Percentiles rank a stretch among this genome's conserved stretches.
phyloP scores from a whole-genome alignment of 116 monocot species.

The Trichopus zeylanicus region DNA sequence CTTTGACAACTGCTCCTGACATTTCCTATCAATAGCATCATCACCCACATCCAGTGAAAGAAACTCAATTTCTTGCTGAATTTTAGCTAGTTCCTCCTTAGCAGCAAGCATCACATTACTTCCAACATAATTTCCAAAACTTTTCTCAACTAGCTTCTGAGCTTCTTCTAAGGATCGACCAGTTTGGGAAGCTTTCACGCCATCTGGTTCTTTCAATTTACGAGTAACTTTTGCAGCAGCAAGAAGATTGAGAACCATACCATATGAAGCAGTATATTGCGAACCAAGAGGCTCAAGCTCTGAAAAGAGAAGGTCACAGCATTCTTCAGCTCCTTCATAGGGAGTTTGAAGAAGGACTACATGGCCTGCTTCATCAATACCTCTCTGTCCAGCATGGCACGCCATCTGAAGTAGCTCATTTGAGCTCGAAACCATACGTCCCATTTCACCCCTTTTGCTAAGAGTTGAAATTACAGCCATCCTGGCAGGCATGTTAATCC shows the following conservation, averaged over 20 bases:
- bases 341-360: conserved; percentile 88
- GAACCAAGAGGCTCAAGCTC: conserved; percentile 93
- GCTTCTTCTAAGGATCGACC: conserved; percentile 93
- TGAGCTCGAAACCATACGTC: conserved; percentile 62
- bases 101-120: conserved; percentile 91
- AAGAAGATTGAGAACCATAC: conserved; percentile 99
- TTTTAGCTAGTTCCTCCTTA: conserved; percentile 75
- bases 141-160: conserved; percentile 81
- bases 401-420: conserved; percentile 97
- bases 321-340: conserved; percentile 93
- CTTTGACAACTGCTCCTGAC: conserved; percentile 60
- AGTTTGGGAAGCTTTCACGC: conserved; percentile 31
- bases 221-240: conserved; percentile 74
- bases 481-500: conserved; percentile 98
- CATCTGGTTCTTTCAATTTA: conserved; percentile 36
- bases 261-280: conserved; percentile 96
- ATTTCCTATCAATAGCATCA: conserved; percentile 73
- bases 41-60: conserved; percentile 69
- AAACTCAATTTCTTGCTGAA: conserved; percentile 62
- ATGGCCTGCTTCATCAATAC: conserved; percentile 84
- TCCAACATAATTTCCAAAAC: conserved; percentile 98
- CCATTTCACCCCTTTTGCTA: conserved; percentile 69
- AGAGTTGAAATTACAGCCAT: conserved; percentile 84
- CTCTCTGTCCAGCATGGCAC: conserved; percentile 87
- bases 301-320: conserved; percentile 65